Percentiles rank a stretch among this genome's conserved stretches.
These are phyloP conservation scores for Albophoma yamanashiensis DNA, from an alignment of 2,329 filamentous ascomycete genomes.

Conservation along the genomic window DNA sequence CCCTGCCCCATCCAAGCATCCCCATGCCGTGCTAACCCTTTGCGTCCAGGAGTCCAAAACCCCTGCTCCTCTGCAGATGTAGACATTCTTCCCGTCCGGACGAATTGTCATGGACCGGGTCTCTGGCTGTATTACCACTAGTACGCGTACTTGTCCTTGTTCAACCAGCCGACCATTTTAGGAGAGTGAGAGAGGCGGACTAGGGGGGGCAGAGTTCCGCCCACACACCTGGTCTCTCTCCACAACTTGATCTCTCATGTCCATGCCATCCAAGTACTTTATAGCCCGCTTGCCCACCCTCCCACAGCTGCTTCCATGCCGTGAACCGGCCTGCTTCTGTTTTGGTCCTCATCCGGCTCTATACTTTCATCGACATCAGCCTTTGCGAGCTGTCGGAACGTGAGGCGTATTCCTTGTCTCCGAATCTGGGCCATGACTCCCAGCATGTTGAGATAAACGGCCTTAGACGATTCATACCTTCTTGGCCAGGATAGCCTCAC, in stretches of 20 bases:
- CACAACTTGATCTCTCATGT: conserved; percentile 5
- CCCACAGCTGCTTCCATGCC: conserved; percentile 1
- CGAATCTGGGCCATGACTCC: background rate
- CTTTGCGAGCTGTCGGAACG: background rate
- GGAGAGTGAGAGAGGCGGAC: background rate
- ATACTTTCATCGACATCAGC: background rate
- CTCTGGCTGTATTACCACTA: background rate
- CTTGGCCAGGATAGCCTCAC: background rate
- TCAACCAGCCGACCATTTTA: background rate
- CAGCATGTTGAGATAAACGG: background rate
- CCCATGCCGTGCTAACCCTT: background rate
- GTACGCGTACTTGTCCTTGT: background rate
- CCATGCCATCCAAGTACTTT: conserved; percentile 13
- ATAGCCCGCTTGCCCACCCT: conserved; percentile 16
- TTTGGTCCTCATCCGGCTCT: background rate
- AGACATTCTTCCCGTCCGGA: conserved; percentile 1
- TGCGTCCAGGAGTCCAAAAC: background rate
- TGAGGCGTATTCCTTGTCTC: background rate
- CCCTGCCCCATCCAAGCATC: background rate
- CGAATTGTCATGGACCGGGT: background rate
- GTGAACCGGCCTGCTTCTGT: background rate
- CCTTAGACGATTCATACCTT: background rate
- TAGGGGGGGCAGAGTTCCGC: background rate
- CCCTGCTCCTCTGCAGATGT: conserved; percentile 3
- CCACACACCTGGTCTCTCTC: background rate